Conservation (phyloP, 208 protist genomes). For the Herpetomonas tarakana region DNA sequence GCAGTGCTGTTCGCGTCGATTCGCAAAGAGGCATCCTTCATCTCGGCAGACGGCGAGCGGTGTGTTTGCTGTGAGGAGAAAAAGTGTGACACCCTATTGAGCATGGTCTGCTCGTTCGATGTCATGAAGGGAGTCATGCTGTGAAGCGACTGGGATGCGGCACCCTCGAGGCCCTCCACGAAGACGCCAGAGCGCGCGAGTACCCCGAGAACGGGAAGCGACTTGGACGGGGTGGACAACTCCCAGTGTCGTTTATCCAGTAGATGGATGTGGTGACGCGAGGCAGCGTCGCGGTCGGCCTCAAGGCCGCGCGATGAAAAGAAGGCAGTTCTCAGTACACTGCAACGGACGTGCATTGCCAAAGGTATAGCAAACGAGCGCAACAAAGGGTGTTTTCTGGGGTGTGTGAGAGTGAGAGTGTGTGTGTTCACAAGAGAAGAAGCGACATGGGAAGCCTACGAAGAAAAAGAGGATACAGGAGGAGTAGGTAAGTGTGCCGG, state of each 20-base stretch:
- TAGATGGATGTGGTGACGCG: slow-evolving; percentile 30
- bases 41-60: too few relatives aligned
- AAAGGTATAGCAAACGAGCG: too few relatives aligned
- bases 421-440: too few relatives aligned
- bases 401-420: too few relatives aligned
- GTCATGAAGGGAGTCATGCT: slow-evolving; percentile 65
- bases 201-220: slow-evolving; percentile 48
- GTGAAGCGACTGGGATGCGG: slow-evolving; percentile 29
- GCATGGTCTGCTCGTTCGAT: slow-evolving; percentile 31
- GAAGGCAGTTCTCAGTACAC: neutral
- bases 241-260: slow-evolving; percentile 50
- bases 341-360: too few relatives aligned
- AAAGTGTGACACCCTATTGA: slow-evolving; percentile 32
- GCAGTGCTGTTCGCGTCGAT: too few relatives aligned
- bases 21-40: too few relatives aligned
- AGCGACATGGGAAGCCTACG: too few relatives aligned
- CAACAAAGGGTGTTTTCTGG: too few relatives aligned
- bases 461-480: too few relatives aligned
- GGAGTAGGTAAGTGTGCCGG: too few relatives aligned
- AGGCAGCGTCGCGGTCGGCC: slow-evolving; percentile 23
- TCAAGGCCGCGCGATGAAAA: slow-evolving; percentile 6
- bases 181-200: slow-evolving; percentile 50
- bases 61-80: slow-evolving; percentile 16
- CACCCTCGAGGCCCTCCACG: slow-evolving; percentile 44
- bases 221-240: slow-evolving; percentile 58